A percentile compares a stretch with the other conserved stretches of the same genome.
phyloP scores from a whole-genome alignment of 139 green algal genomes.

The Chlamydomonas asymmetrica region DNA sequence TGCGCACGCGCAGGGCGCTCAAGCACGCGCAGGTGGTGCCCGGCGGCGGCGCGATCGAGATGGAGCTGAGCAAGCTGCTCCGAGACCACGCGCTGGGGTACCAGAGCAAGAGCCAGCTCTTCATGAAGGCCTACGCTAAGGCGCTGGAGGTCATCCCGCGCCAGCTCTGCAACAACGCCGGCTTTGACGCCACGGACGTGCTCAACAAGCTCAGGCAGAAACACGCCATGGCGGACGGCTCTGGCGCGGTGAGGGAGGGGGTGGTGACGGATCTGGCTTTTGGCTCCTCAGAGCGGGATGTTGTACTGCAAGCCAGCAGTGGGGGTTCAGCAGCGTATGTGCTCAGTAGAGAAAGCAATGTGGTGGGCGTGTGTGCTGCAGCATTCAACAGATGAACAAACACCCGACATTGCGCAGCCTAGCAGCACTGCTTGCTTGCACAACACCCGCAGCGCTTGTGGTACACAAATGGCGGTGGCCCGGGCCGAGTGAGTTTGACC shows the following conservation, averaged over 20 bases:
- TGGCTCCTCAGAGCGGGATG: too few relatives aligned
- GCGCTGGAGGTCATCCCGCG: constrained; percentile 94
- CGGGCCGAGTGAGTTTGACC: too few relatives aligned
- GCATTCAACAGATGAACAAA: too few relatives aligned
- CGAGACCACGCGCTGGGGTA: constrained; percentile 52
- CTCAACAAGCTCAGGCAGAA: constrained; percentile 98
- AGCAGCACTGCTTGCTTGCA: too few relatives aligned
- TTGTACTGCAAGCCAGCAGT: too few relatives aligned
- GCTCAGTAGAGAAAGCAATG: not conserved
- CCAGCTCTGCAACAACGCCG: constrained; percentile 96
- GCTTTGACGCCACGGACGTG: constrained; percentile 97
- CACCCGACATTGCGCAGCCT: too few relatives aligned
- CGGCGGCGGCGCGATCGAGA: constrained; percentile 96
- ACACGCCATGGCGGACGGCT: constrained; percentile 70
- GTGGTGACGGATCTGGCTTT: too few relatives aligned
- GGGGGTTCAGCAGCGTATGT: not conserved
- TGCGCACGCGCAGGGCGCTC: constrained; percentile 90
- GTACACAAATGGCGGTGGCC: too few relatives aligned
- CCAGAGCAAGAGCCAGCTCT: constrained; percentile 78
- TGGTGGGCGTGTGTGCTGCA: too few relatives aligned
- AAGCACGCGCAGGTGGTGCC: constrained; percentile 84
- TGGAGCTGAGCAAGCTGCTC: constrained; percentile 74
- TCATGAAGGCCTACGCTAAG: constrained; percentile 92
- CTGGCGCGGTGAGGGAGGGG: constrained; percentile 34
- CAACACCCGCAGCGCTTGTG: too few relatives aligned